Percentiles rank a stretch among this genome's conserved stretches.
phyloP scores from a whole-genome alignment of 768 basidiomycete species.

The Chalciporus pseudorubinellus region DNA sequence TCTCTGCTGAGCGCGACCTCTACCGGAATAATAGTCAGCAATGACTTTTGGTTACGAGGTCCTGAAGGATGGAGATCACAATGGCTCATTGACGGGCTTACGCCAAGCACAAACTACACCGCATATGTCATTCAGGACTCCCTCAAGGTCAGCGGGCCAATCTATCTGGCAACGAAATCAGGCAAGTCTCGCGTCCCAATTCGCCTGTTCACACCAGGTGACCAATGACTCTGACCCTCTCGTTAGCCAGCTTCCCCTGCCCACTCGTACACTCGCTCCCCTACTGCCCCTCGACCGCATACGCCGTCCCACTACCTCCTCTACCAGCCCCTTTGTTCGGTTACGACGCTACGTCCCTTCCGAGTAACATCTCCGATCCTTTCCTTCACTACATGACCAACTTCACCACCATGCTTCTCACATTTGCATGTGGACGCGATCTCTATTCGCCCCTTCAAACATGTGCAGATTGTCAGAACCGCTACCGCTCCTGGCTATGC shows the following conservation, averaged over 20 bases:
- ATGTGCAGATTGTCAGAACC: conserved; percentile 70
- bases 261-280: conserved; percentile 68
- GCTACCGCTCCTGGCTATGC: conserved; percentile 80
- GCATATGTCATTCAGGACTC: conserved; percentile 59
- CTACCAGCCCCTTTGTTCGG: conserved; percentile 41
- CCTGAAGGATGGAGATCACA: conserved; percentile 62
- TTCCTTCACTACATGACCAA: conserved; percentile 63
- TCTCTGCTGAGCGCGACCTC: conserved; percentile 44
- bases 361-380: conserved; percentile 44
- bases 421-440: conserved; percentile 78
- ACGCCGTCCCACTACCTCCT: conserved; percentile 63
- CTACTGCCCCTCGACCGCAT: conserved; percentile 70
- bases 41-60: conserved; percentile 58
- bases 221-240: not conserved
- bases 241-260: conserved; percentile 60
- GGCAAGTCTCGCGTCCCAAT: conserved; percentile 36
- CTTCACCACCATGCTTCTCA: conserved; percentile 70
- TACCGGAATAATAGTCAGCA: conserved; percentile 39
- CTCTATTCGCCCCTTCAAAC: conserved; percentile 74
- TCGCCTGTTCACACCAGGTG: not conserved
- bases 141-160: conserved; percentile 61
- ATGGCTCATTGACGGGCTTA: conserved; percentile 61
- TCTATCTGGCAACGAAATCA: conserved; percentile 75
- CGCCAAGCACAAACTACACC: conserved; percentile 74
- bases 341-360: conserved; percentile 53